These are phyloP conservation scores for Leccinum fuscescens DNA, from an alignment of 1,284 basidiomycete genomes.

Conservation along the genomic window DNA sequence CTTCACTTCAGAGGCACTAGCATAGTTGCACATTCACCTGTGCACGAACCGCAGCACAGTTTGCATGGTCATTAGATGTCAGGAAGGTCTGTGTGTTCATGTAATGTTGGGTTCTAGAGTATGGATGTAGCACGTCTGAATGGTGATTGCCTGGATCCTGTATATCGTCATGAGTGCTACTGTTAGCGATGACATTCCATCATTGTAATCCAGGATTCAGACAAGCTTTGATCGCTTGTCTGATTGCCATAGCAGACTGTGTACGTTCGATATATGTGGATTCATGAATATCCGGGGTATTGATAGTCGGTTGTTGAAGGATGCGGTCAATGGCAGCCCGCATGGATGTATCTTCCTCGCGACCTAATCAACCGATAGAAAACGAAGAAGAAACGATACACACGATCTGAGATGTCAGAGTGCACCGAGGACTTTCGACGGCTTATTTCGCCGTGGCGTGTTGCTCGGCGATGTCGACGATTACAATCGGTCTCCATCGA, in stretches of 20 bases:
- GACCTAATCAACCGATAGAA: slow-evolving; percentile 7
- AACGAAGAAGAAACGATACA: slow-evolving; percentile 5
- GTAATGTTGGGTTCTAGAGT: background rate
- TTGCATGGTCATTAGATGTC: background rate
- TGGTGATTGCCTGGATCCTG: slow-evolving; percentile 5
- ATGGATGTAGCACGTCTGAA: background rate
- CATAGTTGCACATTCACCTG: no score
- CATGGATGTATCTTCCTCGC: slow-evolving; percentile 20
- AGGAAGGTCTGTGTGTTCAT: background rate
- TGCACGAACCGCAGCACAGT: no score
- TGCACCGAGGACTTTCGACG: slow-evolving; percentile 24
- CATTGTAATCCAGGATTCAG: slow-evolving; percentile 14
- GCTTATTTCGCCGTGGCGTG: slow-evolving; percentile 3
- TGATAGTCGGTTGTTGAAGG: slow-evolving; percentile 21
- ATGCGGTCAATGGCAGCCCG: slow-evolving; percentile 28
- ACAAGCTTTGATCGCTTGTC: background rate
- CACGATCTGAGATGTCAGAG: slow-evolving; percentile 29
- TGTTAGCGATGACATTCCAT: background rate
- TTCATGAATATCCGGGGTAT: background rate
- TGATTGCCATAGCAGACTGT: background rate
- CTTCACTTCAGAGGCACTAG: no score
- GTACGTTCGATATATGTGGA: slow-evolving; percentile 2
- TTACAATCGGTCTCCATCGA: slow-evolving; percentile 1
- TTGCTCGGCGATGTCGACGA: background rate
- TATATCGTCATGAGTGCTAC: slow-evolving; percentile 6